These are phyloP conservation scores for Irpex sp. DNA, from an alignment of 1,284 basidiomycete genomes.

Conservation along the genomic window DNA sequence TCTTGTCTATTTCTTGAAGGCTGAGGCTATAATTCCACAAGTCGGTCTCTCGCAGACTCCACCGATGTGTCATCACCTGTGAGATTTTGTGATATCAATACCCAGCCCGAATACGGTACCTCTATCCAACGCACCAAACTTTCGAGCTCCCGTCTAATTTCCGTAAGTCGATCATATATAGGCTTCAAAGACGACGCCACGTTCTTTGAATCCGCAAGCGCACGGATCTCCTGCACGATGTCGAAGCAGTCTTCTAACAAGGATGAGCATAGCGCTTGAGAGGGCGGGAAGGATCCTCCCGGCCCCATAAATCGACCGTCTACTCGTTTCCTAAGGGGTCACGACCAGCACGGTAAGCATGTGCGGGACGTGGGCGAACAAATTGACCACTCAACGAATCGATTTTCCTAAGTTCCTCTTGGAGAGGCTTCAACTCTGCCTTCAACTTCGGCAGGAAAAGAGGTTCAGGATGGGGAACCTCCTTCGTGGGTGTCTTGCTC, in stretches of 20 bases:
- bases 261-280: conserved; percentile 87
- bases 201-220: conserved; percentile 89
- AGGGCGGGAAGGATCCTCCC: conserved; percentile 86
- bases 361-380: conserved; percentile 15
- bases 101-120: neutral
- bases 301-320: conserved; percentile 96
- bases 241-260: conserved; percentile 97
- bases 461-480: conserved; percentile 25
- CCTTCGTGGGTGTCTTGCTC: conserved; percentile 29
- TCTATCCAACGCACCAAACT: conserved; percentile 54
- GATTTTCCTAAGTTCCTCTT: conserved; percentile 93
- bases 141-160: conserved; percentile 86
- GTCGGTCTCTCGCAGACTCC: conserved; percentile 96
- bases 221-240: conserved; percentile 93
- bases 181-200: conserved; percentile 88
- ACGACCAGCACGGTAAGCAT: neutral
- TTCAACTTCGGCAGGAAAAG: conserved; percentile 36
- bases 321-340: conserved; percentile 72
- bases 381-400: conserved; percentile 75
- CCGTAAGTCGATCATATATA: conserved; percentile 89
- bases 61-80: conserved; percentile 81
- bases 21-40: conserved; percentile 93
- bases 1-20: conserved; percentile 94
- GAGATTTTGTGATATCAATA: neutral
- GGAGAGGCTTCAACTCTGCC: conserved; percentile 84